These are phyloP conservation scores for Coemansia sp. DNA, from an alignment of 192 early-diverging fungal species.

Conservation along the genomic window DNA sequence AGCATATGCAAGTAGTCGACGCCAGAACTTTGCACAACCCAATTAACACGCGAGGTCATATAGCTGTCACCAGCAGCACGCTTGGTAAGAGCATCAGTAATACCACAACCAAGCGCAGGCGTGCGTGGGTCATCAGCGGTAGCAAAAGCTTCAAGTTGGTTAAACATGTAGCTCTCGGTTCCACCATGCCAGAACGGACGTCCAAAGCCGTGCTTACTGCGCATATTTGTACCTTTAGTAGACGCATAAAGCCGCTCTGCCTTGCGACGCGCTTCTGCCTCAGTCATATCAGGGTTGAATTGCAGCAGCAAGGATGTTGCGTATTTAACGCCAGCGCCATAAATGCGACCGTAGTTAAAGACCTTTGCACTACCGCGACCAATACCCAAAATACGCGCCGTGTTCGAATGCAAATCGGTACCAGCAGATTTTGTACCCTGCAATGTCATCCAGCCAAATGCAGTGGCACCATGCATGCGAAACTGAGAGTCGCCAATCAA, in stretches of 20 bases:
- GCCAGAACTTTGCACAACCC: conserved; percentile 97
- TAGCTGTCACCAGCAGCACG: conserved; percentile 61
- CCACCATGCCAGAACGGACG: conserved; percentile 81
- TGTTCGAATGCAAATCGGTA: conserved; percentile 93
- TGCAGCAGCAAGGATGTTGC: conserved; percentile 77
- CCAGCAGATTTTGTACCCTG: conserved; percentile 86
- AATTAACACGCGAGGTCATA: conserved; percentile 88
- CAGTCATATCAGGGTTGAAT: conserved; percentile 69
- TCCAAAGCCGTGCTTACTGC: conserved; percentile 26
- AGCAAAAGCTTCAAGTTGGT: conserved; percentile 81
- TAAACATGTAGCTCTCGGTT: conserved; percentile 93
- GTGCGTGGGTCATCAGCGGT: conserved; percentile 70
- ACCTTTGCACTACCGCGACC: conserved; percentile 86
- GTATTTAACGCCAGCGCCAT: conserved; percentile 88
- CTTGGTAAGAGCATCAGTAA: conserved; percentile 80
- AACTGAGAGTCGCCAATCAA: conserved; percentile 93
- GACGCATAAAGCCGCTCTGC: conserved; percentile 70
- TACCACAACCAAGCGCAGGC: conserved; percentile 82
- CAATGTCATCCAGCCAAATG: conserved; percentile 96
- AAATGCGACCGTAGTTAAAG: conserved; percentile 95
- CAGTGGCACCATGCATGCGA: conserved; percentile 85
- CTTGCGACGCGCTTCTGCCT: conserved; percentile 61
- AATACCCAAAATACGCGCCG: conserved; percentile 84
- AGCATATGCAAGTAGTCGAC: conserved; percentile 96
- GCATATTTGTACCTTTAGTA: conserved; percentile 78